Evolutionary conservation across 805 yeast species (phyloP).

Genomic region (Starmerella geochares): DNA sequence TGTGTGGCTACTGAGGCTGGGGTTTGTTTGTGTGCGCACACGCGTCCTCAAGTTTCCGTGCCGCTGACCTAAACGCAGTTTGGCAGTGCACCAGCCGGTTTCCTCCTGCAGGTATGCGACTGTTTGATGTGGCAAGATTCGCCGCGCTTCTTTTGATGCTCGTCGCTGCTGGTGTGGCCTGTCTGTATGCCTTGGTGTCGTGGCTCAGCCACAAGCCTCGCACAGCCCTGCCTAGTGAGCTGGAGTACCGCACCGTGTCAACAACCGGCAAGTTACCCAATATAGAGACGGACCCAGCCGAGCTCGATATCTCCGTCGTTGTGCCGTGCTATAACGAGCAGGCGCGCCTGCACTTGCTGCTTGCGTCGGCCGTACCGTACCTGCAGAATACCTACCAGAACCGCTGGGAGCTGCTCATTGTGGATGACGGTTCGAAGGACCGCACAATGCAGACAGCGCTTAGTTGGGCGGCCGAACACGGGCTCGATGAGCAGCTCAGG

Average conservation of each 20-base stretch:
- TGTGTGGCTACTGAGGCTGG: not conserved
- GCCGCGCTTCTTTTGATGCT: not conserved
- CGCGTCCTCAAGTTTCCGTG: not conserved
- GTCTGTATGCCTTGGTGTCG: slow-evolving; percentile 3
- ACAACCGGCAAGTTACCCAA: slow-evolving; percentile 13
- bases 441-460: slow-evolving; percentile 67
- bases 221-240: slow-evolving; percentile 12
- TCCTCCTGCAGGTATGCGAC: not conserved
- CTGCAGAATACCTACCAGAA: slow-evolving; percentile 34
- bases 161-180: not conserved
- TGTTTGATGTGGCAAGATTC: not conserved
- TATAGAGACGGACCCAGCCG: slow-evolving; percentile 24
- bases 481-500: slow-evolving; percentile 53
- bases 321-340: slow-evolving; percentile 93
- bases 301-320: slow-evolving; percentile 59
- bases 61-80: slow-evolving; percentile 5
- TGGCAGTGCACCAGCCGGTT: not conserved
- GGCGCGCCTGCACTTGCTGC: slow-evolving; percentile 44
- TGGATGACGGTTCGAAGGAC: slow-evolving; percentile 88
- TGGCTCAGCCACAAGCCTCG: slow-evolving; percentile 20
- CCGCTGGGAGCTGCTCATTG: slow-evolving; percentile 66
- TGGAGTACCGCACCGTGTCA: slow-evolving; percentile 7
- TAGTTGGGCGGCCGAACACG: slow-evolving; percentile 40
- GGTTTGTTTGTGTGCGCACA: not conserved
- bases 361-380: slow-evolving; percentile 38